phyloP scores from a whole-genome alignment of 2,329 filamentous ascomycete genomes.

The Shiraia bambusicola region DNA sequence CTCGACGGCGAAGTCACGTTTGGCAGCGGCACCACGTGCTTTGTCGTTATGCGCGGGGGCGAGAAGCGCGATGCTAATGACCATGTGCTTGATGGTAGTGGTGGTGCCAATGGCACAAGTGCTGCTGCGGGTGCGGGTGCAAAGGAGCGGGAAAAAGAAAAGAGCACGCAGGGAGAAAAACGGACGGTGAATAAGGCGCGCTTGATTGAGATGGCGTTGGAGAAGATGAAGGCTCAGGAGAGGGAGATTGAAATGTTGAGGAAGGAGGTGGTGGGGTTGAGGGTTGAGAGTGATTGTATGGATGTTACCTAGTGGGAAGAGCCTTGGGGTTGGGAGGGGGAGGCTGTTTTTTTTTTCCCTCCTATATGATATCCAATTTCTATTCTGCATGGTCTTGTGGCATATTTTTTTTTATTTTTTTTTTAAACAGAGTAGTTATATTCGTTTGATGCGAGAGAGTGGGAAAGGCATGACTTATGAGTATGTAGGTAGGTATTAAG shows the following conservation, averaged over 20 bases:
- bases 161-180: conserved; percentile 19
- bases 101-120: too few species aligned
- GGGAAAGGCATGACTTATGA: too few species aligned
- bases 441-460: too few species aligned
- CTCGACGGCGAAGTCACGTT: conserved; percentile 36
- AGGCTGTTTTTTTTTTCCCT: too few species aligned
- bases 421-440: too few species aligned
- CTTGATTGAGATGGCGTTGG: conserved; percentile 34
- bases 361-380: too few species aligned
- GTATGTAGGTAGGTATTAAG: too few species aligned
- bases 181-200: conserved; percentile 35
- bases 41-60: conserved; percentile 28
- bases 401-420: too few species aligned
- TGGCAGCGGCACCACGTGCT: conserved; percentile 33
- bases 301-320: conserved; percentile 24
- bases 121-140: too few species aligned
- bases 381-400: too few species aligned
- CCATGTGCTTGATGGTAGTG: too few species aligned
- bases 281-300: conserved; percentile 20
- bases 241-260: conserved; percentile 30
- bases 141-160: conserved; percentile 11
- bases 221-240: conserved; percentile 35
- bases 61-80: conserved; percentile 5
- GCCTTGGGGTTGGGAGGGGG: too few species aligned
- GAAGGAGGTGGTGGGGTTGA: conserved; percentile 26